Evolutionary conservation across 345 rosid genomes (phyloP).

Genomic region (Gossypium stocksii): DNA sequence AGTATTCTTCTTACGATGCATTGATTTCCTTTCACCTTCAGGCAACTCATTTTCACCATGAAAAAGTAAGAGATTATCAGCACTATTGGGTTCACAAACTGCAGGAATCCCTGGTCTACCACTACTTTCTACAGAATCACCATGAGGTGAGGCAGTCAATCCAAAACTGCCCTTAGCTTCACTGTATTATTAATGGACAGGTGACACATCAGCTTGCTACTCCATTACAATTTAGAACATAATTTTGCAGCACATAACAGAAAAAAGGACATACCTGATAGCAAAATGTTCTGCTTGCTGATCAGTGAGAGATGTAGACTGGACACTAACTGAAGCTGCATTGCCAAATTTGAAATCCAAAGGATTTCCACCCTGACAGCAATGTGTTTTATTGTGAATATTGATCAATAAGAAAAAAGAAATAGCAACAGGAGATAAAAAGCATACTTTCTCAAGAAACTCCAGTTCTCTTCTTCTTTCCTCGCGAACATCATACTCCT

Average conservation of each 20-base stretch:
- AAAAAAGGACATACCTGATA: constrained; percentile 57
- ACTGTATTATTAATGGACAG: constrained; percentile 42
- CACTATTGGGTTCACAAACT: constrained; percentile 77
- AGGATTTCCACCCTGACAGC: constrained; percentile 93
- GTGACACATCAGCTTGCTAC: constrained; percentile 22
- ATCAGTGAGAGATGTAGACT: constrained; percentile 87
- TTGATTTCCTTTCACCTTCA: constrained; percentile 46
- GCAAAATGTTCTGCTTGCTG: constrained; percentile 76
- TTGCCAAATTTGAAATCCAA: constrained; percentile 85
- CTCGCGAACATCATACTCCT: constrained; percentile 96
- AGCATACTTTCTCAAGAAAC: constrained; percentile 92
- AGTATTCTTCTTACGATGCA: constrained; percentile 49
- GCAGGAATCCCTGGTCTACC: constrained; percentile 74
- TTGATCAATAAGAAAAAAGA: constrained; percentile 13
- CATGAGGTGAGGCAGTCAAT: constrained; percentile 84
- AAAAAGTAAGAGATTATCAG: constrained; percentile 80
- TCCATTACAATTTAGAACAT: constrained; percentile 13
- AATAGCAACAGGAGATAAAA: constrained; percentile 20
- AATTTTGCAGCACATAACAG: constrained; percentile 13
- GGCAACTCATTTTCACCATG: constrained; percentile 70
- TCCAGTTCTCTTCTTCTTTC: constrained; percentile 93
- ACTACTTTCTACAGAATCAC: constrained; percentile 96
- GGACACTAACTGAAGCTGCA: constrained; percentile 77
- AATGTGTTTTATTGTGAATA: constrained; percentile 17
- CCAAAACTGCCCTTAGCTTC: constrained; percentile 97